Conservation (phyloP, 2,329 filamentous ascomycete genomes). For the Claviceps paspali region DNA sequence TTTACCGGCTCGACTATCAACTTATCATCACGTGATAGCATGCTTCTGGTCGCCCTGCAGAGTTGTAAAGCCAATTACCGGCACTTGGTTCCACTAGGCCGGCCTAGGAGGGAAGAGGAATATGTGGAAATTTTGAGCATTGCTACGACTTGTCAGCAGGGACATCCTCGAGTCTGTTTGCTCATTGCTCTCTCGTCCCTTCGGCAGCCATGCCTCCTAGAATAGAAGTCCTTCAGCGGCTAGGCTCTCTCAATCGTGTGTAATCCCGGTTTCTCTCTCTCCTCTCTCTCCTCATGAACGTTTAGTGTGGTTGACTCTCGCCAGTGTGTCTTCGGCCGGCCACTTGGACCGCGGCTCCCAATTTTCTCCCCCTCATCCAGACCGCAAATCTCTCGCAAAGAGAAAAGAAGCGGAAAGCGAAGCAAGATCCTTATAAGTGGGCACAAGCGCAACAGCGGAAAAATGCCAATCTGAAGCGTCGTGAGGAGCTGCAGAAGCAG, state of each 20-base stretch:
- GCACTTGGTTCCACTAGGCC: not conserved
- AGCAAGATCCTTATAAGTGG: slow-evolving; percentile 68
- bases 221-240: slow-evolving; percentile 43
- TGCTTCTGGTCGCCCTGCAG: too few relatives aligned
- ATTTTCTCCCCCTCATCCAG: slow-evolving; percentile 44
- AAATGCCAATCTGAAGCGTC: slow-evolving; percentile 64
- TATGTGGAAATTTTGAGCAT: slow-evolving; percentile 20
- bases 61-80: too few relatives aligned
- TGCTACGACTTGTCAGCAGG: not conserved
- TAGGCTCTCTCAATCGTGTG: slow-evolving; percentile 47
- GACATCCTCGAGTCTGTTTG: not conserved
- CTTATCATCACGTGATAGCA: slow-evolving; percentile 21
- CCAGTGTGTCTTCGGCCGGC: slow-evolving; percentile 47
- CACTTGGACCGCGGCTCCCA: slow-evolving; percentile 27
- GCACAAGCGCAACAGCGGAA: slow-evolving; percentile 73
- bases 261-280: not conserved
- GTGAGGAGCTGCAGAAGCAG: slow-evolving; percentile 49
- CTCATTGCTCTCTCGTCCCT: not conserved
- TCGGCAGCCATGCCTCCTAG: slow-evolving; percentile 47
- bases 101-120: not conserved
- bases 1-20: not conserved
- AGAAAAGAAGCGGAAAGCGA: slow-evolving; percentile 49
- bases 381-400: slow-evolving; percentile 47
- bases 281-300: too few relatives aligned
- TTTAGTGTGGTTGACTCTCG: too few relatives aligned